Conservation (phyloP, 805 yeast genomes). For the Isabelozyma heimii region DNA sequence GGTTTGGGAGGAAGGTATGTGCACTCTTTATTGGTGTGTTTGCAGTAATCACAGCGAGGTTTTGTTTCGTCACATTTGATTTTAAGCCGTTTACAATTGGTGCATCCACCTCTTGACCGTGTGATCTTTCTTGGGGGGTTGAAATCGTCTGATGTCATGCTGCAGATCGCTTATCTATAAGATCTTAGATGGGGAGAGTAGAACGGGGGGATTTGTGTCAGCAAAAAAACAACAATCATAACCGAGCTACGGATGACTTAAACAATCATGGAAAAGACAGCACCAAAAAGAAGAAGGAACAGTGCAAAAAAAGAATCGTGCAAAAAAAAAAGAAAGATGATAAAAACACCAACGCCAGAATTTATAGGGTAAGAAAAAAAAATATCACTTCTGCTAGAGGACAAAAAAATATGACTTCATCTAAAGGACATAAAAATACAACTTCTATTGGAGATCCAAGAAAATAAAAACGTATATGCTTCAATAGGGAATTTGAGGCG, state of each 20-base stretch:
- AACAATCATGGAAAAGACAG: not conserved
- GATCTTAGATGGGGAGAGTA: not conserved
- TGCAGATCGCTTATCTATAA: not conserved
- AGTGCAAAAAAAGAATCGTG: not conserved
- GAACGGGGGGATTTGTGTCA: too few relatives aligned
- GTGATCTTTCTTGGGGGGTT: not conserved
- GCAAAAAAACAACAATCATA: too few relatives aligned
- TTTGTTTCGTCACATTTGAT: conserved; percentile 24
- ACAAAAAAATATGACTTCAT: too few relatives aligned
- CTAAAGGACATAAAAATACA: too few relatives aligned
- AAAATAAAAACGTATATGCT: too few relatives aligned
- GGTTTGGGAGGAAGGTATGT: conserved; percentile 13
- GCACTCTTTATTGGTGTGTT: conserved; percentile 23
- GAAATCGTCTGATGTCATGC: not conserved
- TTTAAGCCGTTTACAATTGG: conserved; percentile 4
- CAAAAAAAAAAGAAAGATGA: too few relatives aligned
- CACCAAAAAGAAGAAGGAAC: not conserved
- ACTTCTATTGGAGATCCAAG: too few relatives aligned
- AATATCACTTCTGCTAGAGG: too few relatives aligned
- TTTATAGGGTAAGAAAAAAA: too few relatives aligned
- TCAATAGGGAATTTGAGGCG: too few relatives aligned
- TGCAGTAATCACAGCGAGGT: conserved; percentile 34
- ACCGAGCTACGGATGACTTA: too few relatives aligned
- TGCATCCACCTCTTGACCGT: conserved; percentile 8
- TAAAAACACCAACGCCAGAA: too few relatives aligned